These are phyloP conservation scores for Adansonia madagascariensis DNA, from an alignment of 441 rosid genomes.

Conservation along the genomic window DNA sequence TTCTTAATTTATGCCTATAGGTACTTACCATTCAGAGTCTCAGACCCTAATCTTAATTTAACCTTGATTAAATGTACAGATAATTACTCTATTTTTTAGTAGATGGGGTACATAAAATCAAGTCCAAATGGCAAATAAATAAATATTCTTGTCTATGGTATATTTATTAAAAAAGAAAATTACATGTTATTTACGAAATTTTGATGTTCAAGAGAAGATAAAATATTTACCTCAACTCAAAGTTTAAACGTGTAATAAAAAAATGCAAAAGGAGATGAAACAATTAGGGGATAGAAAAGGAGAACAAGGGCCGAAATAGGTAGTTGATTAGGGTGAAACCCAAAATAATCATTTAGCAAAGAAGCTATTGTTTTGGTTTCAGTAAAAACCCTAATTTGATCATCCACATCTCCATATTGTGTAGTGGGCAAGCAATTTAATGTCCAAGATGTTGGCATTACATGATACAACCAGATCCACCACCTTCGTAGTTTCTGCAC, in stretches of 20 bases:
- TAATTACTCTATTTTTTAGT: no score
- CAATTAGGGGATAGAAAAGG: conserved; percentile 40
- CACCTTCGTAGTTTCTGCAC: conserved; percentile 57
- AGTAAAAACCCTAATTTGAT: conserved; percentile 39
- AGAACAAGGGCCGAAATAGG: conserved; percentile 39
- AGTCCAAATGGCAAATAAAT: no score
- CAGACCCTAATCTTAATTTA: no score
- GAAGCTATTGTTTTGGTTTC: conserved; percentile 34
- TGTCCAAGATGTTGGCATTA: conserved; percentile 55
- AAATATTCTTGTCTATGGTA: no score
- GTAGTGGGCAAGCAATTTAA: conserved; percentile 49
- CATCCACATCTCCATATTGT: conserved; percentile 56
- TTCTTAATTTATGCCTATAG: no score
- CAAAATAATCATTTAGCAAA: conserved; percentile 51
- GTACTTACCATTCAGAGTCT: no score
- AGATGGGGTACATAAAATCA: no score
- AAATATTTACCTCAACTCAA: conserved; percentile 43
- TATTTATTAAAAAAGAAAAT: no score
- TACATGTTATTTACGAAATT: neutral
- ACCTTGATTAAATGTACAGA: no score
- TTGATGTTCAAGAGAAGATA: neutral
- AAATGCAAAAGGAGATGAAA: conserved; percentile 48
- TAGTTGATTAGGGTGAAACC: conserved; percentile 47
- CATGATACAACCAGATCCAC: conserved; percentile 61
- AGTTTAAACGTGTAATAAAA: conserved; percentile 42